Evolutionary conservation across 306 rosid genomes (phyloP), one percentile per base, ranked within the genome.

Genomic region (Gastrolobium bilobum): DNA sequence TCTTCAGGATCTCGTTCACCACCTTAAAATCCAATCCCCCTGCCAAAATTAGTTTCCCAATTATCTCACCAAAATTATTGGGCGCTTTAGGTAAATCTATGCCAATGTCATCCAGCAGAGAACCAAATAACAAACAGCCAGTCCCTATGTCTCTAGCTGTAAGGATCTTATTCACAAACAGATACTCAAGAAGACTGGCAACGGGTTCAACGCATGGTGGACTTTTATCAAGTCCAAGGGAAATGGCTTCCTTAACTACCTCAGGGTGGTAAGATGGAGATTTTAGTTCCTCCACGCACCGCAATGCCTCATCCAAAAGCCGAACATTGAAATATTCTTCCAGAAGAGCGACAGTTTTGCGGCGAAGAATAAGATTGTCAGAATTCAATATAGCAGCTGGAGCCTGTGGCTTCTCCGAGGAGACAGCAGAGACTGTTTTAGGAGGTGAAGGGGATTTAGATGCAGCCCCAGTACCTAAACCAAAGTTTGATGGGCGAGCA

Each of bases 51-150:
- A 90, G 78, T 29, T 84, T 79, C 75, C 93, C 93, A 3, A 88
- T 47, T 20, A 92, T 87, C 78, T 84, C 87, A 31, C 97, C 94
- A 38, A 88, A 90, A 83, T 83, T 82, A 74, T 34, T 78, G 0
- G 97, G 94, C 3, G 94, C 94, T 78, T 81, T 89, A 4, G 98
- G 98, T 65, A 86, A 62, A 85, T 93, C 97, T 37, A 93, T 91
- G 77, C 84, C 89, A 1, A 89, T 65, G 37, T 93, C 98, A 8
- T 86, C 90, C 47, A 93, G 84, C 76, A 60, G 20, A 13, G 91
- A 86, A 33, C 89, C 93, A 80, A 88, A 93, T 15, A 75, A 83
- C 89, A 88, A 83, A 79, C 89, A 89, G 53, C 98, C 98, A 2
- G 90, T 79, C 71, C 86, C 85, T 2, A 89, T 47, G 57, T 90